Conservation (phyloP, 1,139 yeast genomes). For the Pichia sp. region DNA sequence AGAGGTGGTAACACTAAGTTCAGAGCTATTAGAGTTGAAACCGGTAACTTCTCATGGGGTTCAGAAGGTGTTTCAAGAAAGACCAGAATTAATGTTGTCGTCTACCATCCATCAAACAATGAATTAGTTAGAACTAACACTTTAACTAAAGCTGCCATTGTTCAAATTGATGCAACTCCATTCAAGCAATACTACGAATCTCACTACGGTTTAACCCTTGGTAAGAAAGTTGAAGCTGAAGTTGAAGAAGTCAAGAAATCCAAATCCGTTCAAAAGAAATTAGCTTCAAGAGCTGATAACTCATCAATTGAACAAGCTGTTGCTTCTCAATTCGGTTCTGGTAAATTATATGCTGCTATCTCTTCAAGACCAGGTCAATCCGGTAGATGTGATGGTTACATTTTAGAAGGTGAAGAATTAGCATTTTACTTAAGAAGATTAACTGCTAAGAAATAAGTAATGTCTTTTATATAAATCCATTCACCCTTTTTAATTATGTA, state of each 20-base stretch:
- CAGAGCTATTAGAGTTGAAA: slow-evolving; percentile 99
- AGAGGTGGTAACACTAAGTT: slow-evolving; percentile 99
- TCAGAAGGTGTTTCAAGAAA: slow-evolving; percentile 97
- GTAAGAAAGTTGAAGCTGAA: slow-evolving; percentile 56
- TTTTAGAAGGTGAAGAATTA: slow-evolving; percentile 99
- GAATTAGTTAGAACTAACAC: slow-evolving; percentile 99
- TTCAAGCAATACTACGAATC: slow-evolving; percentile 99
- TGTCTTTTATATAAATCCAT: slow-evolving; percentile 2
- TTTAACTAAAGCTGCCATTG: slow-evolving; percentile 97
- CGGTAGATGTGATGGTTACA: slow-evolving; percentile 99
- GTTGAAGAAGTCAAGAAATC: slow-evolving; percentile 51
- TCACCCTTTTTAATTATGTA: background rate
- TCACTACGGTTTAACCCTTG: slow-evolving; percentile 92
- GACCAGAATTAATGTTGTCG: slow-evolving; percentile 98
- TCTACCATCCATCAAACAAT: slow-evolving; percentile 99
- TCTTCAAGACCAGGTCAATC: slow-evolving; percentile 99
- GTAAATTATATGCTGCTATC: slow-evolving; percentile 97
- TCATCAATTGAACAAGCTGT: slow-evolving; percentile 88
- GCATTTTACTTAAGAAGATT: slow-evolving; percentile 99
- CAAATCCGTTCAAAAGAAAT: slow-evolving; percentile 81
- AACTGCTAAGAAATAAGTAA: slow-evolving; percentile 91
- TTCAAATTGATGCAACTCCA: slow-evolving; percentile 99
- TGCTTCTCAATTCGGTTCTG: slow-evolving; percentile 94
- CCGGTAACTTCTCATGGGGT: slow-evolving; percentile 99
- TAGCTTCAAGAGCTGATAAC: slow-evolving; percentile 81